phyloP scores from a whole-genome alignment of 148 eudicot species.

The Rheum nobile region DNA sequence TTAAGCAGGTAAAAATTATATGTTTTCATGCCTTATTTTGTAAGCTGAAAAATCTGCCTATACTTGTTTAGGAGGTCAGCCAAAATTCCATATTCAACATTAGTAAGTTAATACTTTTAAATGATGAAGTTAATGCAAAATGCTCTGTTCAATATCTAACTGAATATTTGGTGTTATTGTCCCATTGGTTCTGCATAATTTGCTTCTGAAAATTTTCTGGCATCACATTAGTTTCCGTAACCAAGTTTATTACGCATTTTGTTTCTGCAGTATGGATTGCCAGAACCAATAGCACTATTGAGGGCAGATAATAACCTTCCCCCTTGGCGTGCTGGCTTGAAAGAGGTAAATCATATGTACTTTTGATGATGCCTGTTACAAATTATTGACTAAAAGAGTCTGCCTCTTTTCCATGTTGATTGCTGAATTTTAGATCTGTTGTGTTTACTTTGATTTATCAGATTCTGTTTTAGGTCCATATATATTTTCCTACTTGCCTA shows the following conservation, averaged over 20 bases:
- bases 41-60: not conserved
- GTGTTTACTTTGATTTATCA: not conserved
- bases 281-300: conserved; percentile 64
- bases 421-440: not conserved
- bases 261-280: conserved; percentile 72
- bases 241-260: not conserved
- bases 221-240: not conserved
- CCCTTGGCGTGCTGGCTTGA: conserved; percentile 92
- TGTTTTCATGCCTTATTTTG: not conserved
- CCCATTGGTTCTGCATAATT: not conserved
- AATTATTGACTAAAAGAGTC: not conserved
- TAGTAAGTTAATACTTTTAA: not conserved
- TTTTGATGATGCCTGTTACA: not conserved
- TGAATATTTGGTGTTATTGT: not conserved
- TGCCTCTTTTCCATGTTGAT: not conserved
- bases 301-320: conserved; percentile 99
- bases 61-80: not conserved
- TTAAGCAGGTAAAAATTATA: conserved; percentile 57
- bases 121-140: not conserved
- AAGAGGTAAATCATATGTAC: conserved; percentile 48
- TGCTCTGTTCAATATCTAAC: not conserved
- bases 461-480: not conserved
- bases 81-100: not conserved
- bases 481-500: too few relatives aligned
- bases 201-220: not conserved